Base-by-base conservation (phyloP, 2,329 filamentous ascomycete species). In the Lasiodiplodia citricola region DNA sequence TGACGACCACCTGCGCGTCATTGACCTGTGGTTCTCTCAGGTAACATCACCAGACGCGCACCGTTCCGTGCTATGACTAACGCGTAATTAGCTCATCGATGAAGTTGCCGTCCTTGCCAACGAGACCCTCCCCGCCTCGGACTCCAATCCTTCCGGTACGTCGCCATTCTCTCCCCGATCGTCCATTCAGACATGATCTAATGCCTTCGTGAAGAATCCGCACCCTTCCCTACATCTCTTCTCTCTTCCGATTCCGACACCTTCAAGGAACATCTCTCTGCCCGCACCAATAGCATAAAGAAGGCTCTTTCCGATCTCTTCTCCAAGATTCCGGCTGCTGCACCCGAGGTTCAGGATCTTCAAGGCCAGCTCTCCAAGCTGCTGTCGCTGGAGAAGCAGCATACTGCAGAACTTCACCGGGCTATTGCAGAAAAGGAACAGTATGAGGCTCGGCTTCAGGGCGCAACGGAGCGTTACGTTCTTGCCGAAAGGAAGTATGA, bases 401-500 rank as follows among this genome's bases (percentile, higher is more conserved):
- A 92, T 73, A 84, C 92, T 13, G 86, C 91, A 47, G 92, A 94
- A 77, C 81, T 96, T 63, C 93, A 96, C 72, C 88, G 90, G 66
- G 83, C 94, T 14, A 86, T 89, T 60, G 85, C 87, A 7, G 94
- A 97, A 75, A 96, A 96, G 75, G 91, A 96, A 66, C 90, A 92
- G 73, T 85, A 97, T 3, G 93, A 93, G 57, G 92, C 96, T 75
- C 91, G 95, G 71, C 85, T 98, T 23, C 95, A 98, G 77, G 91
- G 89, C 41, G 96, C 95, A 18, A 97, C 94, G 5, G 85, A 97
- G 69, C 89, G 96, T 72, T 98, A 97, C 76, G 93, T 98, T 83
- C 92, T 96, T 73, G 96, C 96, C 0, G 96, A 99, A 79, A 96
- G 97, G 83, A 96, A 94, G 78, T 85, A 98, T 65, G 96, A 99